Conservation (phyloP, 768 basidiomycete species). For the Rhizopogon vesiculosus region DNA sequence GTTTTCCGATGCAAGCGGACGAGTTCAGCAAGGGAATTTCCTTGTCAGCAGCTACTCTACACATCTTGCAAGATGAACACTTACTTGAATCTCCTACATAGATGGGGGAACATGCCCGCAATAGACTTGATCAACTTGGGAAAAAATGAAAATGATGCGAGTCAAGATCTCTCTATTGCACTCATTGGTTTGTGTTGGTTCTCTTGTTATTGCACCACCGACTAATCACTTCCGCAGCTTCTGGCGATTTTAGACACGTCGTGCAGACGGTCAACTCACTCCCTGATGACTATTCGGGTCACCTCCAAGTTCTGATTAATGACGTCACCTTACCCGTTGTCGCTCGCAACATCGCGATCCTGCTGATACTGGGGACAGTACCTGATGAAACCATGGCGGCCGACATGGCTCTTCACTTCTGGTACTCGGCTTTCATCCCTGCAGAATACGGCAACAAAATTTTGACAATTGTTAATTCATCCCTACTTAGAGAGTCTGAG, state of each 20-base stretch:
- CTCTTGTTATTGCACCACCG: background rate
- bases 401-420: conserved; percentile 43
- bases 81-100: conserved; percentile 3
- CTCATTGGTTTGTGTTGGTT: conserved; percentile 16
- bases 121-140: conserved; percentile 25
- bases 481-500: conserved; percentile 6
- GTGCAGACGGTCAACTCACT: conserved; percentile 39
- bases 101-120: conserved; percentile 33
- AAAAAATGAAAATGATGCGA: conserved; percentile 15
- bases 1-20: conserved; percentile 14
- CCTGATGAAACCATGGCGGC: conserved; percentile 29
- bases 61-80: background rate
- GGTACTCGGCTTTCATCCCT: conserved; percentile 43
- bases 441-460: conserved; percentile 22
- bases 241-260: conserved; percentile 45
- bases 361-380: conserved; percentile 35
- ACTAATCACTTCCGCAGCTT: conserved; percentile 27
- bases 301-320: conserved; percentile 37
- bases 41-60: conserved; percentile 14
- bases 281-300: conserved; percentile 35
- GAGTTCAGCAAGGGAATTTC: conserved; percentile 22
- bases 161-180: conserved; percentile 16
- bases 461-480: conserved; percentile 12
- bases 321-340: conserved; percentile 28
- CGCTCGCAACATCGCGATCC: conserved; percentile 38